These are phyloP conservation scores for Botrytis medusae DNA, from an alignment of 2,329 filamentous ascomycete genomes.

Conservation along the genomic window DNA sequence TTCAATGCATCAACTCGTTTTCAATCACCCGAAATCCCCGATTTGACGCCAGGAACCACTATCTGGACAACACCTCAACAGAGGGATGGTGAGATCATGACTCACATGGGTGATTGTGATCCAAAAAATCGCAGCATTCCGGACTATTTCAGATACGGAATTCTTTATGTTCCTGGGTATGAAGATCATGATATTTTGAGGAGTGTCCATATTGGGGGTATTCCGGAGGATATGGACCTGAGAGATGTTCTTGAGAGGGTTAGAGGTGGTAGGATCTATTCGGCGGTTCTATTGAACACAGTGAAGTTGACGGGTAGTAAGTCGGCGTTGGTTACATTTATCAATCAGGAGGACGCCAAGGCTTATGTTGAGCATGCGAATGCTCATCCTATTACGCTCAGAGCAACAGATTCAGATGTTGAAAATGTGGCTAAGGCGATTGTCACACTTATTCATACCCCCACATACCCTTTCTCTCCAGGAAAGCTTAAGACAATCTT, in stretches of 20 bases:
- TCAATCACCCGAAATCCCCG: neutral
- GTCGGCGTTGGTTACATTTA: slow-evolving; percentile 33
- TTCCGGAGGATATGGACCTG: slow-evolving; percentile 29
- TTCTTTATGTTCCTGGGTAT: slow-evolving; percentile 28
- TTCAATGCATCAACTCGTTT: neutral
- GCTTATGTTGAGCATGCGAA: slow-evolving; percentile 29
- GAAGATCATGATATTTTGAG: slow-evolving; percentile 29
- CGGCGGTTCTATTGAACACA: slow-evolving; percentile 26
- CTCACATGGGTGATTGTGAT: neutral
- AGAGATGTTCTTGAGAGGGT: slow-evolving; percentile 33
- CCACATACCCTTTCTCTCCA: slow-evolving; percentile 30
- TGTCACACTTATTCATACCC: slow-evolving; percentile 29
- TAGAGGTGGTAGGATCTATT: slow-evolving; percentile 32
- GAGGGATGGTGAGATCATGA: slow-evolving; percentile 1
- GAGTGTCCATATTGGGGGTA: slow-evolving; percentile 30
- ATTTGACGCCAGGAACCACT: neutral
- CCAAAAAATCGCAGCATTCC: slow-evolving; percentile 22
- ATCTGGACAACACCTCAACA: slow-evolving; percentile 12
- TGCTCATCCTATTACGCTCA: slow-evolving; percentile 27
- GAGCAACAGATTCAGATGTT: neutral
- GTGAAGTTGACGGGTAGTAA: slow-evolving; percentile 22
- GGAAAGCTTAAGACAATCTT: slow-evolving; percentile 1
- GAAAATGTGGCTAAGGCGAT: slow-evolving; percentile 16
- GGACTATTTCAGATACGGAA: slow-evolving; percentile 33
- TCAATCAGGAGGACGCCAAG: slow-evolving; percentile 29